Percentiles rank a stretch among this genome's conserved stretches.
Conservation (phyloP, 1,284 basidiomycete species). For the Leccinum pachyderme region DNA sequence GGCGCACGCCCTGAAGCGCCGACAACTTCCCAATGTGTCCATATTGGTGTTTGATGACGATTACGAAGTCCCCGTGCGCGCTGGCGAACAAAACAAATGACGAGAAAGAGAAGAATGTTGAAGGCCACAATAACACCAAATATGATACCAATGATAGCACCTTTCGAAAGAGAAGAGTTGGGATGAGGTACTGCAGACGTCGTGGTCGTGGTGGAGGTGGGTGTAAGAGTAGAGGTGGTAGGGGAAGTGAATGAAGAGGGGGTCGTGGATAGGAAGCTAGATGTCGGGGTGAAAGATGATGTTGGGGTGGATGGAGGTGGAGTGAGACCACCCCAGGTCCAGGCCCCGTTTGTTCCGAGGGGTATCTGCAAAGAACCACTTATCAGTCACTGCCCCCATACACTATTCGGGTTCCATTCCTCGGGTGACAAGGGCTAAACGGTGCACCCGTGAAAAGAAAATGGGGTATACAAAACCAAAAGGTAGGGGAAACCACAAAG, state of each 20-base stretch:
- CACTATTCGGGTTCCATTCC: background rate
- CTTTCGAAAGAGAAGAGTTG: slow-evolving; percentile 29
- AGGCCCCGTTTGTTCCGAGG: slow-evolving; percentile 53
- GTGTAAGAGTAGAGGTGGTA: slow-evolving; percentile 25
- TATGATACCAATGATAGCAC: slow-evolving; percentile 47
- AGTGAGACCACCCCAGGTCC: slow-evolving; percentile 64
- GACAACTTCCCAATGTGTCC: slow-evolving; percentile 55
- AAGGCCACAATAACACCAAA: slow-evolving; percentile 40
- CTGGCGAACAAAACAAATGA: slow-evolving; percentile 51
- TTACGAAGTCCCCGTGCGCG: slow-evolving; percentile 42
- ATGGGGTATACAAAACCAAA: background rate
- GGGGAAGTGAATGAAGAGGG: slow-evolving; percentile 27
- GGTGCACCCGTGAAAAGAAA: background rate
- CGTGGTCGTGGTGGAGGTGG: slow-evolving; percentile 25
- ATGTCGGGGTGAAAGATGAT: slow-evolving; percentile 26
- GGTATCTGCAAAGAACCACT: slow-evolving; percentile 53
- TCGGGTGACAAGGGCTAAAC: slow-evolving; percentile 1
- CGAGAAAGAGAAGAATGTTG: slow-evolving; percentile 46
- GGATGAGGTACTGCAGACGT: slow-evolving; percentile 32
- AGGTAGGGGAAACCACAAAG: background rate
- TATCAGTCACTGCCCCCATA: slow-evolving; percentile 11
- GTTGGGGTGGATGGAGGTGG: slow-evolving; percentile 40
- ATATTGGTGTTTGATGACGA: slow-evolving; percentile 40
- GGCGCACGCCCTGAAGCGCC: slow-evolving; percentile 21
- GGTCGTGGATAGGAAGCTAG: slow-evolving; percentile 22